Conservation (phyloP, 2,329 filamentous ascomycete species). For the Penicillium brevicompactum region DNA sequence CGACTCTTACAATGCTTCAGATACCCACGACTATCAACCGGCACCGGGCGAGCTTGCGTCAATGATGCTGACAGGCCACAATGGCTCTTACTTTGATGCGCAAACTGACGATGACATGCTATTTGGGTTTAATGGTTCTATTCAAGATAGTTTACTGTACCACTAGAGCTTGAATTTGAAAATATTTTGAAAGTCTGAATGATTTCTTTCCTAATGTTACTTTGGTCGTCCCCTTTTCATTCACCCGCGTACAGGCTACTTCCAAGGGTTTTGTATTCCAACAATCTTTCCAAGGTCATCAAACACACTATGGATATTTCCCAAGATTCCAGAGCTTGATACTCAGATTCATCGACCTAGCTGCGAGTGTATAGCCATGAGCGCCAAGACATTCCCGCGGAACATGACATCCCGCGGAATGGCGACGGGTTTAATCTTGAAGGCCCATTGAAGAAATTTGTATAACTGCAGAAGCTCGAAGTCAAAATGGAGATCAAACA, state of each 20-base stretch:
- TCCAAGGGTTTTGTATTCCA: too few relatives aligned
- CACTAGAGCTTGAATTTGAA: background rate
- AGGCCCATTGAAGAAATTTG: too few relatives aligned
- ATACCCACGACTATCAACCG: background rate
- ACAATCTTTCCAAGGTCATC: too few relatives aligned
- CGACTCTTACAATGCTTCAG: background rate
- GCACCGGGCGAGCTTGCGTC: background rate
- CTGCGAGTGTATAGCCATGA: background rate
- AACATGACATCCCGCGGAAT: background rate
- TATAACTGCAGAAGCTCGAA: background rate
- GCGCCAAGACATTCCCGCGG: background rate
- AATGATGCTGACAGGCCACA: background rate
- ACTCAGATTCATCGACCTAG: too few relatives aligned
- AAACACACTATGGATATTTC: too few relatives aligned
- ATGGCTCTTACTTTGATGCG: background rate
- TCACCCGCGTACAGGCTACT: too few relatives aligned
- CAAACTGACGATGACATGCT: conserved; percentile 29
- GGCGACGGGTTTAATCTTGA: too few relatives aligned
- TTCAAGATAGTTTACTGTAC: conserved; percentile 6
- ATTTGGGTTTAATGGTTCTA: conserved; percentile 35
- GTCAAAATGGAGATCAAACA: too few relatives aligned
- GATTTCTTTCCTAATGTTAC: background rate
- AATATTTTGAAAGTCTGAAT: too few relatives aligned
- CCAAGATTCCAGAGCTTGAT: too few relatives aligned
- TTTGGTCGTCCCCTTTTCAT: too few relatives aligned